phyloP scores from a whole-genome alignment of 306 rosid genomes.

The Calophaca sinica region DNA sequence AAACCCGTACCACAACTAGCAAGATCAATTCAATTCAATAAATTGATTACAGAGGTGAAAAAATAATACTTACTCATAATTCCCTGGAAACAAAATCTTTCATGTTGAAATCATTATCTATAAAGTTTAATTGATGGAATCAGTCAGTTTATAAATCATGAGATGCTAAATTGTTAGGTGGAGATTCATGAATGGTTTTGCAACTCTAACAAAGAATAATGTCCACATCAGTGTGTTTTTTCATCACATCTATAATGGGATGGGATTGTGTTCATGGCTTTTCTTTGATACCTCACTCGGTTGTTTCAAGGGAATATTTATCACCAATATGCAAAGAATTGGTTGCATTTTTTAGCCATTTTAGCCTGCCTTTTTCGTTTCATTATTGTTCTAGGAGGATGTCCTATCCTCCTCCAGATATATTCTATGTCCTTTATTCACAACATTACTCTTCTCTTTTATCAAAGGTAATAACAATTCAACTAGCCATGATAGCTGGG shows the following conservation, averaged over 20 bases:
- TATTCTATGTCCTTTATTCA: slow-evolving; percentile 1
- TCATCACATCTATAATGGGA: slow-evolving; percentile 6
- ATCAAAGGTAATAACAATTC: background rate
- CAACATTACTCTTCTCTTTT: slow-evolving; percentile 1
- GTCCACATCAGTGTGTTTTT: slow-evolving; percentile 5
- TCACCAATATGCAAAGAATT: background rate
- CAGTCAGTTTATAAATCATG: background rate
- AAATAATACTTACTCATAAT: background rate
- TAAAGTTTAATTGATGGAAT: background rate
- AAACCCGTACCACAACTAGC: slow-evolving; percentile 26
- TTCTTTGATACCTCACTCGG: background rate
- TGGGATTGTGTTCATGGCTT: background rate
- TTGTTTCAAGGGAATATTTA: slow-evolving; percentile 13
- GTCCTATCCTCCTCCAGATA: slow-evolving; percentile 17
- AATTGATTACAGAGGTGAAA: background rate
- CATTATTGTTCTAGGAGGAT: background rate
- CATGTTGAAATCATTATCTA: slow-evolving; percentile 22
- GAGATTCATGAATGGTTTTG: background rate
- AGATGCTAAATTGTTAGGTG: background rate
- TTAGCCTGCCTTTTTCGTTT: background rate
- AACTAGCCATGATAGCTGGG: background rate
- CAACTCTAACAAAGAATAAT: slow-evolving; percentile 6
- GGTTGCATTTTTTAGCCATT: background rate
- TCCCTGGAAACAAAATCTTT: slow-evolving; percentile 15
- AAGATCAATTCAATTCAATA: background rate